Base-by-base conservation (phyloP, 2,329 filamentous ascomycete species). In the Fusarium drepaniforme region DNA sequence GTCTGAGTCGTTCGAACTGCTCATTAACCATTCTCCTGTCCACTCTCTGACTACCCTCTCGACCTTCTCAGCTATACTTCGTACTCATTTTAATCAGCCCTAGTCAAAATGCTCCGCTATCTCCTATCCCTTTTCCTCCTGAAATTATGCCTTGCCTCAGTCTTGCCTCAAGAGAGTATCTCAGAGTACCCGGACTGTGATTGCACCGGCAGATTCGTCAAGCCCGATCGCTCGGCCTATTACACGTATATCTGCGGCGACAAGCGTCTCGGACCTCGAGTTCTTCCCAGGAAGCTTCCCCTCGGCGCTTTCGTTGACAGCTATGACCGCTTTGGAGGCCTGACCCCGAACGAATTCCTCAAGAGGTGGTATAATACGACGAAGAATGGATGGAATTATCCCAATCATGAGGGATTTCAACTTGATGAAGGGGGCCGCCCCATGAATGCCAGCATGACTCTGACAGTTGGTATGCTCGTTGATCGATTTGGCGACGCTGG, bases 321-420 rank as follows among this genome's bases (percentile, higher is more conserved):
- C 1, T 76, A 76, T 3, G 68, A 76, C 25, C 74, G 74, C 0
- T 76, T 76, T 2, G 74, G 66, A 25, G 66, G 66, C 5, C 21
- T 72, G 3, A 66, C 40, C 15, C 74, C 74, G 1, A 58, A 76
- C 2, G 25, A 56, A 1, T 76, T 76, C 8, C 71, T 76, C 0
- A 21, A 59, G 16, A 40, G 33, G 23, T 76, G 74, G 74, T n/a
- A n/a, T n/a, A n/a, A n/a, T n/a, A n/a, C n/a, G n/a, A n/a, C n/a
- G n/a, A n/a, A n/a, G n/a, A n/a, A n/a, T n/a, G n/a, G n/a, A n/a
- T n/a, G n/a, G n/a, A n/a, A n/a, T n/a, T n/a, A n/a, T n/a, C 74
- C 74, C 5, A 28, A 46, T 0, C 44, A 72, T 28, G 37, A 76
- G 2, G 44, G 72, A 6, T 67, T 70, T 18, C 57, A 70, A n/a